These are phyloP conservation scores for Penicillium taxi DNA, from an alignment of 495 filamentous ascomycete genomes.

Conservation along the genomic window DNA sequence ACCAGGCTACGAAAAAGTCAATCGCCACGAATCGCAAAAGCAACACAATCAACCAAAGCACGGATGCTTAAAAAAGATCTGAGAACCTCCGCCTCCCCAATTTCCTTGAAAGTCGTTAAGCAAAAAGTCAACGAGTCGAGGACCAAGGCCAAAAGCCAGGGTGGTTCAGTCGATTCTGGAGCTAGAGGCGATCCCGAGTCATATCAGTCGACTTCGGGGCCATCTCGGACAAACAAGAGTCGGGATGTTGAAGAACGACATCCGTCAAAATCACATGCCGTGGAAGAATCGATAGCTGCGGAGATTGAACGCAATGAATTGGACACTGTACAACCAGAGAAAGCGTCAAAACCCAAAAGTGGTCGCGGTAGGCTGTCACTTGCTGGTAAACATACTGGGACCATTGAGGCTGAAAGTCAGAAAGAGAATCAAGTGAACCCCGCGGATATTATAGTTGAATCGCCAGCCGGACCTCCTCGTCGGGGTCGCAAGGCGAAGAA, in stretches of 20 bases:
- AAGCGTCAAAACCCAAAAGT: neutral
- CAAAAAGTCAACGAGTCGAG: no score
- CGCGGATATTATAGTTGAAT: neutral
- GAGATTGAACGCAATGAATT: neutral
- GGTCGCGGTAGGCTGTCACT: neutral
- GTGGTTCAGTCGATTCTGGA: no score
- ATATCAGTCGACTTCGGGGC: no score
- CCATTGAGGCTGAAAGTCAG: neutral
- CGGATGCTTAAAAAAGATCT: neutral
- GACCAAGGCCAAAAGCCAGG: no score
- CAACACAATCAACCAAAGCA: neutral
- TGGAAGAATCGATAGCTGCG: no score
- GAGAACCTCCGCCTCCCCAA: no score
- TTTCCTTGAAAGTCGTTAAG: no score
- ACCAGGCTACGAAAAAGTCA: slow-evolving; percentile 11
- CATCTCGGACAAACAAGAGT: no score
- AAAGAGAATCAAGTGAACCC: neutral
- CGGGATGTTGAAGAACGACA: no score
- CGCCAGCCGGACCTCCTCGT: neutral
- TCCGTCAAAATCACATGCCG: no score
- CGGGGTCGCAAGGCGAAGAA: neutral
- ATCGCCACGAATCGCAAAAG: slow-evolving; percentile 7
- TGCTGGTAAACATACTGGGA: neutral
- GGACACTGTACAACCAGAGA: neutral
- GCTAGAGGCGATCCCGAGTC: no score